A percentile compares a stretch with the other conserved stretches of the same genome.
Evolutionary conservation across 2,329 filamentous ascomycete genomes (phyloP).

Genomic region (Tolypocladium amazonense): DNA sequence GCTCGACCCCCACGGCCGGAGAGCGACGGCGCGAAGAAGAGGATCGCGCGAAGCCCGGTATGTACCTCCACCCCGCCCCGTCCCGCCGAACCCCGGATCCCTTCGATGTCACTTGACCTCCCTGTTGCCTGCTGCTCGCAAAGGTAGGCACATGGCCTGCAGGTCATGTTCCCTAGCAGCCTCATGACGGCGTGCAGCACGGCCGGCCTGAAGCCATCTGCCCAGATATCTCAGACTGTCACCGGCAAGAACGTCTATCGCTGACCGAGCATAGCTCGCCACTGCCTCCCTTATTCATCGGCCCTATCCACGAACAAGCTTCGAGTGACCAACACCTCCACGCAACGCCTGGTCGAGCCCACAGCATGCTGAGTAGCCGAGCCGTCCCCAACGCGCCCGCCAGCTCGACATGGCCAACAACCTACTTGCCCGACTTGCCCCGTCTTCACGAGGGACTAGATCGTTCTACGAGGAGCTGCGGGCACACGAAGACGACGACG

Average conservation of each 20-base stretch:
- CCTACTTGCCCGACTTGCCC: conserved; percentile 32
- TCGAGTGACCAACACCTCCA: background rate
- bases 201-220: background rate
- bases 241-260: background rate
- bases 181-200: background rate
- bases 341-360: background rate
- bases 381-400: background rate
- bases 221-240: background rate
- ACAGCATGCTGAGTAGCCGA: background rate
- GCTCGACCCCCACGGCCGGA: background rate
- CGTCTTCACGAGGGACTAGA: conserved; percentile 14
- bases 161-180: background rate
- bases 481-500: conserved; percentile 24
- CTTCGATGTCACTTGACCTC: background rate
- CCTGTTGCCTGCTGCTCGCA: background rate
- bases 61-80: background rate
- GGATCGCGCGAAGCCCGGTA: background rate
- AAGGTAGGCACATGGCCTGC: background rate
- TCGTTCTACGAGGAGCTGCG: conserved; percentile 42
- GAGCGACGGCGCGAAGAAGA: background rate
- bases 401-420: conserved; percentile 32
- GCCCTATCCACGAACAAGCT: background rate
- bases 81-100: background rate
- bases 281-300: background rate
- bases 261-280: background rate